phyloP scores from a whole-genome alignment of 208 protist species.

The Leishmania tropica region DNA sequence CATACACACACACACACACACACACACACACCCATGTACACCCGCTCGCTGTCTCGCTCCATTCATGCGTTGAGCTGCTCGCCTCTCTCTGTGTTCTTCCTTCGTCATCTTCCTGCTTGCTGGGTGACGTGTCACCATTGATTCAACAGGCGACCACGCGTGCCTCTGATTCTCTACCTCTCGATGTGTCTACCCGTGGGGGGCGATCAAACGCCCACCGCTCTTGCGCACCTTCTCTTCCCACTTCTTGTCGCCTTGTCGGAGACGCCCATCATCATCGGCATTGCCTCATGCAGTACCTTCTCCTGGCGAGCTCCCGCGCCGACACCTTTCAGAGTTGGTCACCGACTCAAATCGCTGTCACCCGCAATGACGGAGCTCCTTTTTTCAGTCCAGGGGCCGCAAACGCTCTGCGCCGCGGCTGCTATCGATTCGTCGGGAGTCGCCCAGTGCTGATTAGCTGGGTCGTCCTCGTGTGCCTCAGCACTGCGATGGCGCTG shows the following conservation, averaged over 20 bases:
- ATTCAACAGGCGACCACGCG: not conserved
- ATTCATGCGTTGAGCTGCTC: not conserved
- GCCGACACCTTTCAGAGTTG: slow-evolving; percentile 20
- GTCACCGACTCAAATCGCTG: slow-evolving; percentile 7
- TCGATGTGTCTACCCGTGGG: not conserved
- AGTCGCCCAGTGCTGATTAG: slow-evolving; percentile 11
- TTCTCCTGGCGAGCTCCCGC: slow-evolving; percentile 5
- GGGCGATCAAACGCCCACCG: not conserved
- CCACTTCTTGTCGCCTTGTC: not conserved
- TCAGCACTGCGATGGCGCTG: slow-evolving; percentile 39
- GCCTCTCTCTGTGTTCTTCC: not conserved
- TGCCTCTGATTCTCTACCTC: not conserved
- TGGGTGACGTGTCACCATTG: not conserved
- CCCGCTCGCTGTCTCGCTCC: not conserved
- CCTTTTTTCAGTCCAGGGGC: slow-evolving; percentile 5
- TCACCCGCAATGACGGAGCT: slow-evolving; percentile 6
- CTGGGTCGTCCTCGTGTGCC: slow-evolving; percentile 29
- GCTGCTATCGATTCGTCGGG: slow-evolving; percentile 7
- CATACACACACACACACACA: too few species aligned
- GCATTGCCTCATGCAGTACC: slow-evolving; percentile 19
- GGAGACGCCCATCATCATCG: not conserved
- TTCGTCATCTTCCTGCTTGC: too few species aligned
- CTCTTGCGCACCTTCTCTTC: not conserved
- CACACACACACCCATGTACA: too few species aligned
- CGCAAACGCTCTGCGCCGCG: slow-evolving; percentile 6